phyloP scores from a whole-genome alignment of 2,329 filamentous ascomycete species.

The Trichoderma atroviride region DNA sequence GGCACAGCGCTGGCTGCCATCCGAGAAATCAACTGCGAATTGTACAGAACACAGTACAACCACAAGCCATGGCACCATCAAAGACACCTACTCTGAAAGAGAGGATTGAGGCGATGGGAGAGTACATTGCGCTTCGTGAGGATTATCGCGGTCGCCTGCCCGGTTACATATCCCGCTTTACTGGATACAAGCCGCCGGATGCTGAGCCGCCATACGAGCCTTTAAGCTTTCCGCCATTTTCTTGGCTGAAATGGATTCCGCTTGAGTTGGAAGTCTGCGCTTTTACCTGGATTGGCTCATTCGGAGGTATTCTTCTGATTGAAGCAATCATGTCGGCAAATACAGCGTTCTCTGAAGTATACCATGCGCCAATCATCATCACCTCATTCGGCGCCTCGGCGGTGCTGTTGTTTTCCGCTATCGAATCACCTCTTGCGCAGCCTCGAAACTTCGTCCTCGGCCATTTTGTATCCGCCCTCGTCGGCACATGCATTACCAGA shows the following conservation, averaged over 20 bases:
- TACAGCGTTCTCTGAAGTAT: not conserved
- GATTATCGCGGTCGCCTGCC: too few relatives aligned
- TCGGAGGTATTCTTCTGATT: not conserved
- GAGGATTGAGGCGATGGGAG: too few relatives aligned
- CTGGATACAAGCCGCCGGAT: too few relatives aligned
- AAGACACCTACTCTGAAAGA: too few relatives aligned
- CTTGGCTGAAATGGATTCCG: not conserved
- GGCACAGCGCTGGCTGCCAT: too few relatives aligned
- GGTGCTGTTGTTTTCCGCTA: not conserved
- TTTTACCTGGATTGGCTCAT: not conserved
- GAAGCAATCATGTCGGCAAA: constrained; percentile 1
- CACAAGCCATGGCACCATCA: too few relatives aligned
- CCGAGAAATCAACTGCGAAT: too few relatives aligned
- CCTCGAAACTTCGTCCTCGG: constrained; percentile 1
- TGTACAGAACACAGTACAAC: too few relatives aligned
- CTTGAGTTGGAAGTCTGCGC: not conserved
- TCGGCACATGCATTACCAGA: not conserved
- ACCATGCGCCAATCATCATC: not conserved
- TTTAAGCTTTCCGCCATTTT: too few relatives aligned
- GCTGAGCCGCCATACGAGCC: too few relatives aligned
- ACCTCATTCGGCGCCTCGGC: not conserved
- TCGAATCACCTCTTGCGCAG: constrained; percentile 4
- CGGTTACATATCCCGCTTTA: too few relatives aligned
- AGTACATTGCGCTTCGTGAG: too few relatives aligned
- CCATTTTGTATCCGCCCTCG: not conserved